Evolutionary conservation across 108 stramenopile species (phyloP), one percentile per base, ranked within the genome.

Genomic region (Skeletonema potamos): DNA sequence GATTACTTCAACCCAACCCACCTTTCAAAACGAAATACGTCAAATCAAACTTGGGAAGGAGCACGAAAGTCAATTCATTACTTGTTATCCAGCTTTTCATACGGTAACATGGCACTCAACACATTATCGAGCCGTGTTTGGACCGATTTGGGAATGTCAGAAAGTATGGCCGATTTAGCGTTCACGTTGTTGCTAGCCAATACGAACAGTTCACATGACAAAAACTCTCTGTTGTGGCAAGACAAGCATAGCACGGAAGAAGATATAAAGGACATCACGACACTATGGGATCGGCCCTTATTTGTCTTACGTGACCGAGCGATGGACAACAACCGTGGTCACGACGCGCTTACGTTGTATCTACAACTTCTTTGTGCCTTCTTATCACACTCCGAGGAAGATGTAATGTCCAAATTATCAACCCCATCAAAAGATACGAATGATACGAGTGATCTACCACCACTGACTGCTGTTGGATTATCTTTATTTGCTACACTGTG

Each of bases 251-350:
- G 5, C 6, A 51, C 48, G 6, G 33, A 73, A 24, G 68, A 46
- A 8, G 44, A 32, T 46, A 29, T 64, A 11, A 27, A 54, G 27
- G 76, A 74, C 46, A 69, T 77, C 66, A 58, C 72, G 36, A 66
- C 66, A 56, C 39, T 78, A 51, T 82, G 81, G 81, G 66, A 77
- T 63, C 54, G 74, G 12, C 77, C 77, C 17, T 27, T 78, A 13
- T 70, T 71, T n/a, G 29, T 63, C 7, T 58, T 82, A 37, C 81
- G 81, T 32, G 81, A 82, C 68, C 72, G 81, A 32, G 81, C 81
- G 37, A 57, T 82, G 27, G 81, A 82, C 57, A 32, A 66, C 24
- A 74, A 62, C n/a, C 36, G 43, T 24, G 68, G 63, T 0, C 81
- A 82, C 30, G 81, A 82, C 36, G 76, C 76, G 11, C 64, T 82